phyloP scores from a whole-genome alignment of 73 alveolate species.

The Halteria grandinella region DNA sequence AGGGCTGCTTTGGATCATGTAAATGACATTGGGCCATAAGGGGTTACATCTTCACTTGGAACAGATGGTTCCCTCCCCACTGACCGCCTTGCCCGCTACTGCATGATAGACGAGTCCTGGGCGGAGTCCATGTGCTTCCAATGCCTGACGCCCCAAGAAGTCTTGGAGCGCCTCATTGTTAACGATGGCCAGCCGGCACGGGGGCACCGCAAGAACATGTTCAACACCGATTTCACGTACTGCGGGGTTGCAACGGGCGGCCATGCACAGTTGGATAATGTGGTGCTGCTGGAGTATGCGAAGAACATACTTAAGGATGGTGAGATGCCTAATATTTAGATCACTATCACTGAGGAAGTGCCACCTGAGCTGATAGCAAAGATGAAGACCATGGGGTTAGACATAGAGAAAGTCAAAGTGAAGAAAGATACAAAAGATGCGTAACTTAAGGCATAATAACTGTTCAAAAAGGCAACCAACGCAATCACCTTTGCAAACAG shows the following conservation, averaged over 20 bases:
- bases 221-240: slow-evolving; percentile 67
- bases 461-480: slow-evolving; percentile 40
- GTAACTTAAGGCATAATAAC: slow-evolving; percentile 10
- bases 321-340: slow-evolving; percentile 55
- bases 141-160: slow-evolving; percentile 76
- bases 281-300: slow-evolving; percentile 74
- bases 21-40: slow-evolving; percentile 89
- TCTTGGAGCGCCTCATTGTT: slow-evolving; percentile 75
- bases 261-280: slow-evolving; percentile 65
- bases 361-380: slow-evolving; percentile 59
- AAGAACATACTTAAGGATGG: slow-evolving; percentile 68
- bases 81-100: slow-evolving; percentile 82
- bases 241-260: slow-evolving; percentile 78
- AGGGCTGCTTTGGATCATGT: slow-evolving; percentile 90
- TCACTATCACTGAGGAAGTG: slow-evolving; percentile 40
- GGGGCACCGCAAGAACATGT: slow-evolving; percentile 84
- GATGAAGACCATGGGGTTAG: slow-evolving; percentile 48
- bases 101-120: slow-evolving; percentile 83
- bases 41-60: slow-evolving; percentile 80
- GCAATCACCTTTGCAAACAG: no score
- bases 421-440: slow-evolving; percentile 45
- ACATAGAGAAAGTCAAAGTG: slow-evolving; percentile 41
- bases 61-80: slow-evolving; percentile 83
- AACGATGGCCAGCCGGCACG: slow-evolving; percentile 87
- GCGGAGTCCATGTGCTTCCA: slow-evolving; percentile 90